Percentiles rank a stretch among this genome's conserved stretches.
These are phyloP conservation scores for Fraxinus albicans DNA, from an alignment of 305 asterid genomes.

Conservation along the genomic window DNA sequence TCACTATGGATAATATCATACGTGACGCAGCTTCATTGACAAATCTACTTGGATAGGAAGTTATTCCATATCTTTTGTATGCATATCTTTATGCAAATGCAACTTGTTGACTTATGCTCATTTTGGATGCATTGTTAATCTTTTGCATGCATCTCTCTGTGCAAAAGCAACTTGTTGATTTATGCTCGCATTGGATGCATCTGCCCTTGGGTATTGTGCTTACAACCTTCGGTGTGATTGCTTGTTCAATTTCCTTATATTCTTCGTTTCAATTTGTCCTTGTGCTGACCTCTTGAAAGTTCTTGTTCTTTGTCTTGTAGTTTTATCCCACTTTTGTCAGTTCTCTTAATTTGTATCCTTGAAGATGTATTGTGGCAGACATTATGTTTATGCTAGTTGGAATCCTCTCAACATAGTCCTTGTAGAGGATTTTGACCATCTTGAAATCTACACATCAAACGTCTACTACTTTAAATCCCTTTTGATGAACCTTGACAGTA, in stretches of 20 bases:
- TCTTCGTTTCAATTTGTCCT: not conserved
- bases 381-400: not conserved
- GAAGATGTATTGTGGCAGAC: not conserved
- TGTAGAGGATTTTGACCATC: not conserved
- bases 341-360: not conserved
- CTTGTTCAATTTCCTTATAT: not conserved
- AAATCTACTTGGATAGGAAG: not conserved
- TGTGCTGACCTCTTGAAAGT: not conserved
- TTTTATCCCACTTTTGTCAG: not conserved
- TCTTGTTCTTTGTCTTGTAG: not conserved
- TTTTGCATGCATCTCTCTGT: not conserved
- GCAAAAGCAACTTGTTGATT: not conserved
- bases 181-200: not conserved
- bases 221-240: not conserved
- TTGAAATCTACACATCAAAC: not conserved
- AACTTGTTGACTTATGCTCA: not conserved
- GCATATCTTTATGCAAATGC: not conserved
- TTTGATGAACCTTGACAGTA: not conserved
- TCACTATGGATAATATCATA: not conserved
- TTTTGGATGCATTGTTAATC: not conserved
- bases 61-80: not conserved
- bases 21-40: not conserved
- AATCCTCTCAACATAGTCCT: not conserved
- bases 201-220: not conserved
- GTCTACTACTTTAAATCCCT: not conserved